Conservation (phyloP, 495 filamentous ascomycete genomes). For the Penicillium taxi region DNA sequence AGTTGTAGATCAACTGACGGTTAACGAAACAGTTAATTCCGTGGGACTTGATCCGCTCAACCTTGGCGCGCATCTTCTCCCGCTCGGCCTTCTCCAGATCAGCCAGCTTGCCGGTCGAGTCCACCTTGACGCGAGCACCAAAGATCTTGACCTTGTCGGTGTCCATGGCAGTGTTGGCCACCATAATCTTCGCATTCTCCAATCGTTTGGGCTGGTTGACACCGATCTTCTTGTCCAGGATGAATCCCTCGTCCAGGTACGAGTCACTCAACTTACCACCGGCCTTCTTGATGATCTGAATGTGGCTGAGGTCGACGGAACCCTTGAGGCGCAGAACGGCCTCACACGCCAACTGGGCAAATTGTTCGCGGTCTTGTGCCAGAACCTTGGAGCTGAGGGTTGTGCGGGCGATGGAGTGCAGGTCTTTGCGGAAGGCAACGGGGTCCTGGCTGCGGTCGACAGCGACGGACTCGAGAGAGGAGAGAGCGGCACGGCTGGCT, state of each 20-base stretch:
- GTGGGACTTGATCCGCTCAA: slow-evolving; percentile 96
- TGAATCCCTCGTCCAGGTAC: slow-evolving; percentile 96
- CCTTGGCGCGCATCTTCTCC: slow-evolving; percentile 98
- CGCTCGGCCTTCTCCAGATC: slow-evolving; percentile 96
- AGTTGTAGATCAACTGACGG: slow-evolving; percentile 98
- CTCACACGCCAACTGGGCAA: slow-evolving; percentile 84
- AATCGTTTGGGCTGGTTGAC: slow-evolving; percentile 96
- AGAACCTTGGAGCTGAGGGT: slow-evolving; percentile 97
- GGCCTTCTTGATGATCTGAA: slow-evolving; percentile 99
- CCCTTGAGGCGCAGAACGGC: slow-evolving; percentile 85
- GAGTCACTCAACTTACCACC: slow-evolving; percentile 96
- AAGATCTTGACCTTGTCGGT: slow-evolving; percentile 99
- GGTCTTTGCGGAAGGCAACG: slow-evolving; percentile 79
- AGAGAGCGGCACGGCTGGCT: slow-evolving; percentile 80
- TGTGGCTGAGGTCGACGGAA: slow-evolving; percentile 91
- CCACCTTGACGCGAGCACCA: slow-evolving; percentile 86
- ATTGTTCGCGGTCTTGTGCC: slow-evolving; percentile 87
- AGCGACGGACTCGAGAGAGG: slow-evolving; percentile 73
- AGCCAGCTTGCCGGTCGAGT: slow-evolving; percentile 88
- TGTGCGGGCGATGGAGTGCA: slow-evolving; percentile 86
- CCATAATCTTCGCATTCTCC: slow-evolving; percentile 95
- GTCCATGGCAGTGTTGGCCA: slow-evolving; percentile 98
- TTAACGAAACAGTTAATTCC: slow-evolving; percentile 99
- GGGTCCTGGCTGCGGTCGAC: slow-evolving; percentile 81
- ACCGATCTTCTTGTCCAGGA: slow-evolving; percentile 96